Base-by-base conservation (phyloP, 176 grass and related monocot genomes). In the Poa pratensis region DNA sequence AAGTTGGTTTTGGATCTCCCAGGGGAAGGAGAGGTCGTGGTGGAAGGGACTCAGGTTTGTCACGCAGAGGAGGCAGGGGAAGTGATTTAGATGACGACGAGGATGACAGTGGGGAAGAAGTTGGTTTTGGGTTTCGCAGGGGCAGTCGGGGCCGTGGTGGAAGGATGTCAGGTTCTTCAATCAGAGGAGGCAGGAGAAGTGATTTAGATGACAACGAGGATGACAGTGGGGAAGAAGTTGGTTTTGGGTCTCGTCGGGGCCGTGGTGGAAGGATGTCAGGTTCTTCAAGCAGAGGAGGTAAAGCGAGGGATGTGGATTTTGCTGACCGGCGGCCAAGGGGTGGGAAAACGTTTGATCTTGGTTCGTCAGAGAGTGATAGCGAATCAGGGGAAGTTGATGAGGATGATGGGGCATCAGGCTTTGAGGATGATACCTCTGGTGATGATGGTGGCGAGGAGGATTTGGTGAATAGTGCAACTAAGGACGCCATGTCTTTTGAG, bases 361-460 rank as follows among this genome's bases (percentile, higher is more conserved):
- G 79, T 12, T 76, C 75, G 5, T 88, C 85, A 65, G 87, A 88
- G 23, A 87, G 90, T 68, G 93, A 86, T 76, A 53, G 58, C 18
- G 92, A 75, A 20, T 43, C 20, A 42, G 90, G 49, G 18, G 76
- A 76, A 68, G 66, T 82, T 63, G 84, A 87, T 79, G 88, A 83
- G 23, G 87, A 87, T 78, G 89, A 90, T 83, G 79, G 72, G 17
- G 82, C 88, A 73, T 96, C 89, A 17, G 84, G 83, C 32, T 93
- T 85, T 39, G 84, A 91, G 81, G 82, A 93, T 82, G 88, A 80
- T 87, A 32, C 82, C 76, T 84, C 76, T 28, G 86, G 35, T 15
- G 80, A 82, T 16, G 75, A 87, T 67, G 24, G 62, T 52, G 86
- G 34, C 24, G 69, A 87, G 62, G 74, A 90, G 69, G 86, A 86